Conservation (phyloP, 345 rosid genomes). For the Noccaea caerulescens region DNA sequence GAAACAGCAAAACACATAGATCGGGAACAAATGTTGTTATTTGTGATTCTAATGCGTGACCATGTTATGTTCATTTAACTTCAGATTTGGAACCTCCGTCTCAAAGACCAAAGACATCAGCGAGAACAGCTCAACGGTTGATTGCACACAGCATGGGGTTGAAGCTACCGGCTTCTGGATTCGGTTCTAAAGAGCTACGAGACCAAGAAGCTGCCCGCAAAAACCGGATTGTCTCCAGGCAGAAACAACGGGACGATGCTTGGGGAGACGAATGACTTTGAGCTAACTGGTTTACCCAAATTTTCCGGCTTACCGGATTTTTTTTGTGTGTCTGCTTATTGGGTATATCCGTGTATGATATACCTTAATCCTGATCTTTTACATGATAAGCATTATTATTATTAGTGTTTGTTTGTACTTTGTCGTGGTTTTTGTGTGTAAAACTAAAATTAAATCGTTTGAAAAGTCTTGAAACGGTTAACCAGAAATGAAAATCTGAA, state of each 20-base stretch:
- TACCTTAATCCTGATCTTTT: slow-evolving; percentile 28
- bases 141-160: slow-evolving; percentile 93
- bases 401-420: neutral
- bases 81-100: slow-evolving; percentile 91
- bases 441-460: slow-evolving; percentile 10
- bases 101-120: slow-evolving; percentile 85
- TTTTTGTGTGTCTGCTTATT: no score
- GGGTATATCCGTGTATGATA: no score
- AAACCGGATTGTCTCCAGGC: slow-evolving; percentile 73
- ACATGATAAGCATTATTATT: slow-evolving; percentile 7
- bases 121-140: slow-evolving; percentile 88
- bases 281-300: neutral
- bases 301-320: slow-evolving; percentile 25
- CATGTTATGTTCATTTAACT: slow-evolving; percentile 16
- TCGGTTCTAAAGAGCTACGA: slow-evolving; percentile 67
- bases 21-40: neutral
- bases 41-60: slow-evolving; percentile 4
- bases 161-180: slow-evolving; percentile 65
- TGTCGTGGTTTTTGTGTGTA: slow-evolving; percentile 9
- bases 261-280: slow-evolving; percentile 72
- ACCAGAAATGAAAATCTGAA: slow-evolving; percentile 27
- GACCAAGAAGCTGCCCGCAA: slow-evolving; percentile 87
- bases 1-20: slow-evolving; percentile 1
- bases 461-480: neutral
- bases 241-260: slow-evolving; percentile 80